Percentiles rank a stretch among this genome's conserved stretches.
Conservation (phyloP, 2,329 filamentous ascomycete species). For the Cytospora schulzeri region DNA sequence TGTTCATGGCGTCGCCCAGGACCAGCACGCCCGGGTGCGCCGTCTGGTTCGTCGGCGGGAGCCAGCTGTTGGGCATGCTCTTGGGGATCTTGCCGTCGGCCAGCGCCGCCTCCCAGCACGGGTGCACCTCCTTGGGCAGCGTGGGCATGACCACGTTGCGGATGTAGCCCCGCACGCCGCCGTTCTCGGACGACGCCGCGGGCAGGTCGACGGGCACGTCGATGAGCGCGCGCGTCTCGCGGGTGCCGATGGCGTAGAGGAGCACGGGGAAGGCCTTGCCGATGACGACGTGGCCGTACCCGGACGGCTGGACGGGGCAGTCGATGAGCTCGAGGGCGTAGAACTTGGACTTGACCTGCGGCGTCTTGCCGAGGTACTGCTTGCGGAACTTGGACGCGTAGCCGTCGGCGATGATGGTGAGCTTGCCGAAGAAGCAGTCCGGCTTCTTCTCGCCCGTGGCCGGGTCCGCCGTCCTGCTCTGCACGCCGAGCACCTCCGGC, state of each 20-base stretch:
- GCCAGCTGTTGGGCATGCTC: constrained; percentile 94
- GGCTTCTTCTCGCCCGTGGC: constrained; percentile 55
- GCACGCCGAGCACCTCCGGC: constrained; percentile 79
- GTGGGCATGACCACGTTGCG: constrained; percentile 73
- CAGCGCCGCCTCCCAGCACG: constrained; percentile 75
- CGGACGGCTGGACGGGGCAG: constrained; percentile 71
- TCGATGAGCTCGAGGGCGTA: constrained; percentile 93
- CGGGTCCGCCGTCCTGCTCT: constrained; percentile 66
- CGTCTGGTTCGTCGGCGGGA: constrained; percentile 70
- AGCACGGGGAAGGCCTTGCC: constrained; percentile 76
- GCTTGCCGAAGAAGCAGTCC: constrained; percentile 83
- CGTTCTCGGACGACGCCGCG: constrained; percentile 70
- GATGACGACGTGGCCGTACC: constrained; percentile 87
- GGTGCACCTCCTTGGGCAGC: constrained; percentile 71
- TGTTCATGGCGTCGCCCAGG: constrained; percentile 94
- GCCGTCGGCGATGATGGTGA: constrained; percentile 90
- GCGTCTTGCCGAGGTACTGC: constrained; percentile 66
- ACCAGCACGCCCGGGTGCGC: constrained; percentile 72
- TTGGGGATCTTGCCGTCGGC: constrained; percentile 74
- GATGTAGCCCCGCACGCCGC: constrained; percentile 85
- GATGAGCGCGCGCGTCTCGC: constrained; percentile 87
- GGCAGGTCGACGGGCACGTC: constrained; percentile 81
- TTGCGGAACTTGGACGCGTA: constrained; percentile 93
- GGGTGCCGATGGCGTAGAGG: constrained; percentile 94
- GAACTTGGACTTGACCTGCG: constrained; percentile 81